Conservation (phyloP, 2,329 filamentous ascomycete genomes). For the Plenodomus tracheiphilus region DNA sequence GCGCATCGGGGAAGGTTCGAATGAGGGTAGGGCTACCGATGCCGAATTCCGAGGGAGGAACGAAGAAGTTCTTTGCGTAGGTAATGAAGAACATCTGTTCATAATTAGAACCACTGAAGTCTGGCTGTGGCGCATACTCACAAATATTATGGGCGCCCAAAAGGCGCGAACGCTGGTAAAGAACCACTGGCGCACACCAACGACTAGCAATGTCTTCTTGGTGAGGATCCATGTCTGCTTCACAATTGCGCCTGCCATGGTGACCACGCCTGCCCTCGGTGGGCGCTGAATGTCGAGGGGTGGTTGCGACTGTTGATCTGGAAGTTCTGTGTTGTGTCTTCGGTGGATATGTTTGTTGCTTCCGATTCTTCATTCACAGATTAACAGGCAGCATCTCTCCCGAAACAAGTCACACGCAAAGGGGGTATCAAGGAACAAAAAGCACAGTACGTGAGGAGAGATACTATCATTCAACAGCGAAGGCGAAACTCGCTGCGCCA, state of each 20-base stretch:
- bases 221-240: conserved; percentile 61
- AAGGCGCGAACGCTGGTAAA: conserved; percentile 60
- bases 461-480: conserved; percentile 1
- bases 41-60: conserved; percentile 75
- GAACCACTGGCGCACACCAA: conserved; percentile 57
- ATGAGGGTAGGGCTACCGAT: conserved; percentile 66
- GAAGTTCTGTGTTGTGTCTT: not conserved
- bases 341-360: not conserved
- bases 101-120: conserved; percentile 10
- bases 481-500: conserved; percentile 11
- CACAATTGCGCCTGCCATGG: conserved; percentile 42
- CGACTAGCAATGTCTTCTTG: conserved; percentile 60
- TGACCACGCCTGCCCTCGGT: conserved; percentile 12
- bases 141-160: conserved; percentile 59
- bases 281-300: conserved; percentile 11
- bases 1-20: conserved; percentile 65
- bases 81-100: conserved; percentile 53
- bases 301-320: not conserved
- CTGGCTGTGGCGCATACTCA: conserved; percentile 15
- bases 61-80: conserved; percentile 81
- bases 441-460: not conserved
- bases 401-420: not conserved
- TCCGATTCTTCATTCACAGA: conserved; percentile 1
- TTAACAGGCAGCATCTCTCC: conserved; percentile 7
- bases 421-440: conserved; percentile 2